Conservation (phyloP, 805 yeast species). For the Ogataea paraovalis region DNA sequence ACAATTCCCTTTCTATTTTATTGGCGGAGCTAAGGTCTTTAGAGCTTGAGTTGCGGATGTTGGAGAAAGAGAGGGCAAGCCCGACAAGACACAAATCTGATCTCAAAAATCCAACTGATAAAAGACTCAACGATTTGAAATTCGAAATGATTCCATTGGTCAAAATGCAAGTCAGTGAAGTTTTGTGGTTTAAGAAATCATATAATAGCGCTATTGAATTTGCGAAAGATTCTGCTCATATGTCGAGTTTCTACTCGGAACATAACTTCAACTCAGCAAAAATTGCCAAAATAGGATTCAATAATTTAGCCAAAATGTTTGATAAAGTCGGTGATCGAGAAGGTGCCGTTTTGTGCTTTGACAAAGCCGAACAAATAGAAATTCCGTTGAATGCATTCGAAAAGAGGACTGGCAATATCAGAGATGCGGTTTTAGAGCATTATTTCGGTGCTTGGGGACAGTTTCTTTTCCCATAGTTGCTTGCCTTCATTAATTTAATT, state of each 20-base stretch:
- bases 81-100: conserved; percentile 5
- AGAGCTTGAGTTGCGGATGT: conserved; percentile 22
- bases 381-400: conserved; percentile 30
- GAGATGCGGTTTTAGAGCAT: conserved; percentile 31
- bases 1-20: conserved; percentile 33
- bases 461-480: conserved; percentile 27
- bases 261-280: conserved; percentile 35
- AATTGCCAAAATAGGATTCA: conserved; percentile 35
- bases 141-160: conserved; percentile 34
- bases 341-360: conserved; percentile 22
- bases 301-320: conserved; percentile 35
- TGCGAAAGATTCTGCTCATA: conserved; percentile 36
- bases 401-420: conserved; percentile 17
- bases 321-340: conserved; percentile 26
- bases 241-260: conserved; percentile 28
- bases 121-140: conserved; percentile 23
- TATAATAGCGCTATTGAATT: conserved; percentile 35
- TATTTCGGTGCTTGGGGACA: conserved; percentile 35
- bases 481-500: too few species aligned
- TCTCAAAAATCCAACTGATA: conserved; percentile 13
- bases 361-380: conserved; percentile 26
- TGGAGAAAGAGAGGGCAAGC: conserved; percentile 13
- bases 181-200: conserved; percentile 35
- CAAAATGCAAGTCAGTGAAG: conserved; percentile 40
- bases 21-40: conserved; percentile 30